Evolutionary conservation across 352 stramenopile species (phyloP).

Genomic region (Elongisporangium senticosum): DNA sequence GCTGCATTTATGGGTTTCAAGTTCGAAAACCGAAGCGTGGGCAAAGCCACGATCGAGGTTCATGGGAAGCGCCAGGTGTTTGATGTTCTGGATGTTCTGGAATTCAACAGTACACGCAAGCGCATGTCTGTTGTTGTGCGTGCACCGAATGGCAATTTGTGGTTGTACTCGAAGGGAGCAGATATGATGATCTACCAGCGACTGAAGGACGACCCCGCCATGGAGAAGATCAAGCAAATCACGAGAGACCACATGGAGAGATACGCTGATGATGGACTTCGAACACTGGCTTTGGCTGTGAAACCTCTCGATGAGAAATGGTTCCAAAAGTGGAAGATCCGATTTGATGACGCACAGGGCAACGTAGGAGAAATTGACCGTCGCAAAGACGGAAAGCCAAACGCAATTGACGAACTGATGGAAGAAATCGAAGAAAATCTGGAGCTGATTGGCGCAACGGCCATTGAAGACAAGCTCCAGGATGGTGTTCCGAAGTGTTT

Average conservation of each 20-base stretch:
- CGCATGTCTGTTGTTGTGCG: slow-evolving; percentile 74
- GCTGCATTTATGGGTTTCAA: slow-evolving; percentile 65
- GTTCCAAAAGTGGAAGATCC: slow-evolving; percentile 70
- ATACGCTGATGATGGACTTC: slow-evolving; percentile 81
- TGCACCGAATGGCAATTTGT: slow-evolving; percentile 39
- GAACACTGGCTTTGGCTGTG: slow-evolving; percentile 75
- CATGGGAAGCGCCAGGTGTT: slow-evolving; percentile 43
- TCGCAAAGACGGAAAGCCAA: slow-evolving; percentile 73
- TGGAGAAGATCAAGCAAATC: slow-evolving; percentile 42
- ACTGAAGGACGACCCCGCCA: slow-evolving; percentile 42
- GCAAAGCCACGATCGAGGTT: slow-evolving; percentile 39
- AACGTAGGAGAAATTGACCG: slow-evolving; percentile 72
- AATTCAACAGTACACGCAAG: slow-evolving; percentile 78
- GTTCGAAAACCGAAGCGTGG: slow-evolving; percentile 56
- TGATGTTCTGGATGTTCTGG: slow-evolving; percentile 64
- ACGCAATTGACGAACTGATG: slow-evolving; percentile 71
- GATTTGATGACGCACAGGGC: slow-evolving; percentile 62
- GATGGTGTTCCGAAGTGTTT: slow-evolving; percentile 86
- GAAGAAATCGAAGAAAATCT: slow-evolving; percentile 79
- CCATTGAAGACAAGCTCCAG: slow-evolving; percentile 92
- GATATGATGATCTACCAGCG: slow-evolving; percentile 92
- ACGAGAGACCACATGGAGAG: slow-evolving; percentile 76
- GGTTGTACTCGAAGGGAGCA: slow-evolving; percentile 87
- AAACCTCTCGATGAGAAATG: slow-evolving; percentile 61
- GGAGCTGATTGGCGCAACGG: slow-evolving; percentile 83